A percentile compares a stretch with the other conserved stretches of the same genome.
Conservation (phyloP, 2,329 filamentous ascomycete genomes). For the Botrytis porri region DNA sequence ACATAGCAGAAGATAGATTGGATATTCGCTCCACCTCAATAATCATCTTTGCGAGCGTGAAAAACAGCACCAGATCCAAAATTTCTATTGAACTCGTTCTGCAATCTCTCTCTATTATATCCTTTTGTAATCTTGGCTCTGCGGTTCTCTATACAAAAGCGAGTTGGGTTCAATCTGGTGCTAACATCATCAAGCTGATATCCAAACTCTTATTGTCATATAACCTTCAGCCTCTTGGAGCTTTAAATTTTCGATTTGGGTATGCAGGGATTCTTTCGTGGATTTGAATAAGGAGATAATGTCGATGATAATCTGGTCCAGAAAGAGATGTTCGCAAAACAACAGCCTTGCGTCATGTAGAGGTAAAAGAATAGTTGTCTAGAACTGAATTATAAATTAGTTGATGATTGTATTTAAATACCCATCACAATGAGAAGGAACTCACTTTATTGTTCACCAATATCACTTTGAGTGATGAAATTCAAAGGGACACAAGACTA, state of each 20-base stretch:
- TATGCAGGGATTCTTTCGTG: neutral
- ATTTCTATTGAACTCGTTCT: fast-evolving
- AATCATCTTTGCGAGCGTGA: neutral
- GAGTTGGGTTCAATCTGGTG: too few relatives aligned
- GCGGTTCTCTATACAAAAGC: too few relatives aligned
- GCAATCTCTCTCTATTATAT: neutral
- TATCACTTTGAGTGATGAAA: too few relatives aligned
- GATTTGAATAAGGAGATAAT: fast-evolving
- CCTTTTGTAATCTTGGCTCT: neutral
- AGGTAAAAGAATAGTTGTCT: neutral
- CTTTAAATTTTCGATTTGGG: neutral
- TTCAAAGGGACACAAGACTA: neutral
- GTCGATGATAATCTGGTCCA: too few relatives aligned
- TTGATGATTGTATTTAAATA: neutral
- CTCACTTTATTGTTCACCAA: neutral
- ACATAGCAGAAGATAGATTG: too few relatives aligned
- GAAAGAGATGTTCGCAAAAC: neutral
- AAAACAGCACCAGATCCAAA: neutral
- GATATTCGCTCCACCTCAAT: too few relatives aligned
- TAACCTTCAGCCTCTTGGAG: neutral
- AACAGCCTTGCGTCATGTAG: neutral
- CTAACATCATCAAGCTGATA: too few relatives aligned
- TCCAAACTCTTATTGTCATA: too few relatives aligned
- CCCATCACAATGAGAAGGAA: too few relatives aligned
- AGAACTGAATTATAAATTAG: neutral